These are phyloP conservation scores for Tolypocladium endophyticum DNA, from an alignment of 2,329 filamentous ascomycete genomes.

Conservation along the genomic window DNA sequence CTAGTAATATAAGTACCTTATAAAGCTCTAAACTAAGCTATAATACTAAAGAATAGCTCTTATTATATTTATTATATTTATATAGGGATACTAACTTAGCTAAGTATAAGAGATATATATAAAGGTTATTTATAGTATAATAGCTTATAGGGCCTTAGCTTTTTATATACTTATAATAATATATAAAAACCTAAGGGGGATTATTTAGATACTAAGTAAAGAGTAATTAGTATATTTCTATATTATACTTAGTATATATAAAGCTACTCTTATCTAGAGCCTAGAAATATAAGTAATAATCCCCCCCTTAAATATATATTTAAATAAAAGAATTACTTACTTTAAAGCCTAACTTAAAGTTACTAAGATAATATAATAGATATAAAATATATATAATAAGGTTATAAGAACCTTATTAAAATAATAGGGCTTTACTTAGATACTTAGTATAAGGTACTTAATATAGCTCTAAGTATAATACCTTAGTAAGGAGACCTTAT, in stretches of 20 bases:
- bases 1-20: neutral
- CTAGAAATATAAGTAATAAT: neutral
- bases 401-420: neutral
- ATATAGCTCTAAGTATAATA: neutral
- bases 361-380: neutral
- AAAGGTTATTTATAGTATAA: too few species aligned
- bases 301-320: neutral
- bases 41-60: neutral
- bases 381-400: neutral
- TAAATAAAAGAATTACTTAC: neutral
- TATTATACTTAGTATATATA: too few species aligned
- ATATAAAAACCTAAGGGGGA: neutral
- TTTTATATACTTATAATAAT: neutral
- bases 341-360: neutral
- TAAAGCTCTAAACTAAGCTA: neutral
- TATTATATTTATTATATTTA: too few species aligned
- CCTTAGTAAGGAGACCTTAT: too few species aligned
- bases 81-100: too few species aligned
- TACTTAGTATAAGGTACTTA: neutral
- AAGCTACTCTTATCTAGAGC: neutral
- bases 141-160: neutral
- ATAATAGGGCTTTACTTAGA: too few species aligned
- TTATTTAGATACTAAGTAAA: neutral
- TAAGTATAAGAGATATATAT: too few species aligned
- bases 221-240: neutral